Percentiles rank a stretch among this genome's conserved stretches.
Conservation (phyloP, 139 green algal genomes). For the Pleodorina starrii region DNA sequence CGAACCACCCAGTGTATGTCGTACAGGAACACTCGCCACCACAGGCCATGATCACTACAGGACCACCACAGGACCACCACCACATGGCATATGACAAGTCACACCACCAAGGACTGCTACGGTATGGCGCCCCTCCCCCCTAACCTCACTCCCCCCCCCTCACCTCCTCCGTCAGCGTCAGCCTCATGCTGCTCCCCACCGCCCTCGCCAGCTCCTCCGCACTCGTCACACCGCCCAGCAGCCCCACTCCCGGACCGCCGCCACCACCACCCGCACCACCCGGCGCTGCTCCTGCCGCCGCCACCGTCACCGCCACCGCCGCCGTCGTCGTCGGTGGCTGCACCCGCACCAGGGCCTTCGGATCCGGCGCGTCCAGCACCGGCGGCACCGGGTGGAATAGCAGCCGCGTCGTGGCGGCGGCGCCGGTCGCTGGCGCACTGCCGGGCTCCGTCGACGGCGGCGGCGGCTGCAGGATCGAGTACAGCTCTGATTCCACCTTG, state of each 20-base stretch:
- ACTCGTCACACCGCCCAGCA: not conserved
- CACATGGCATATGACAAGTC: too few species aligned
- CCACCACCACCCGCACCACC: not conserved
- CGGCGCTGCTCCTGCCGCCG: not conserved
- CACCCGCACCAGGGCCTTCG: constrained; percentile 13
- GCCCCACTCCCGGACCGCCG: not conserved
- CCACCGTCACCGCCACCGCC: not conserved
- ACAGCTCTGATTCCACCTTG: constrained; percentile 34
- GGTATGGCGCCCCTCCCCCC: not conserved
- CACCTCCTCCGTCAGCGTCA: constrained; percentile 62
- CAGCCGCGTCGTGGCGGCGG: not conserved
- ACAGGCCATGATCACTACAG: too few species aligned
- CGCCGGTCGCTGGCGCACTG: not conserved
- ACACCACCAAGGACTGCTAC: too few species aligned
- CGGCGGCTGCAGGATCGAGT: not conserved
- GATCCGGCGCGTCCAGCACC: not conserved
- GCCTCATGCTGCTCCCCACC: constrained; percentile 60
- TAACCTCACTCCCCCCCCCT: not conserved
- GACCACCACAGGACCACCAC: too few species aligned
- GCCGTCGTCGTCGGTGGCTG: not conserved
- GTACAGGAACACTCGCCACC: too few species aligned
- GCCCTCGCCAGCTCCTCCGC: constrained; percentile 44
- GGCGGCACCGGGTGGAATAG: constrained; percentile 11
- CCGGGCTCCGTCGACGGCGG: not conserved
- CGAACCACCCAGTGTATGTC: too few species aligned